Evolutionary conservation across 257 asterid species (phyloP), one percentile per base, ranked within the genome.

Genomic region (Capsicum rhomboideum): DNA sequence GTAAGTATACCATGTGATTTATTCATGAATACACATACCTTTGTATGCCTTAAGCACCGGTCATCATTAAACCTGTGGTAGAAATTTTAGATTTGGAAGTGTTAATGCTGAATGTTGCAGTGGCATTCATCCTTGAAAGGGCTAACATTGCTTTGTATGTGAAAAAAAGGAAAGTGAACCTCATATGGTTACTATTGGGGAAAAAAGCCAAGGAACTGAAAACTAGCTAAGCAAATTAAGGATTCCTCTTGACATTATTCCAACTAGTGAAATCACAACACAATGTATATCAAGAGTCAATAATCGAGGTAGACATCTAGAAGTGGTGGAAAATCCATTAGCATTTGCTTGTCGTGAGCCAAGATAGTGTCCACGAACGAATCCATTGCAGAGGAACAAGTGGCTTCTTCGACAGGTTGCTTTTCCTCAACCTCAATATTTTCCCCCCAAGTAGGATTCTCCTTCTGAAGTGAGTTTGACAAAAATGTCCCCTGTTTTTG

Each of bases 301-400:
- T 89, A 91, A 74, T 90, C 92, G 55, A 84, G 89, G 72, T 78
- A 88, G 20, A 87, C 97, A 83, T 86, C 91, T 56, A 90, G 87
- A 85, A 93, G 75, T 46, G 83, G 82, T 79, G 98, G 96, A 90
- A 93, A 94, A 82, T 88, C 94, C 80, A 88, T 88, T 80, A 88
- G 85, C 94, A 93, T 94, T 85, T 94, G 91, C 44, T 82, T 85
- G 80, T 95, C 97, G 79, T 88, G 92, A 79, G 97, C 98, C 91
- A 96, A 84, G 67, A 97, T 92, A 8, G 89, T 89, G 13, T 95
- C 96, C 87, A 97, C 97, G 54, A 97, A 94, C 4, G 94, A 92
- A 84, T 90, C 96, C 17, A 29, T 55, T 9, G 85, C 90, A 63
- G 86, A 85, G 44, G 87, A 79, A 6, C 90, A 77, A 31, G 69